These are phyloP conservation scores for Penicillium tannophilum DNA, from an alignment of 495 filamentous ascomycete genomes.

Conservation along the genomic window DNA sequence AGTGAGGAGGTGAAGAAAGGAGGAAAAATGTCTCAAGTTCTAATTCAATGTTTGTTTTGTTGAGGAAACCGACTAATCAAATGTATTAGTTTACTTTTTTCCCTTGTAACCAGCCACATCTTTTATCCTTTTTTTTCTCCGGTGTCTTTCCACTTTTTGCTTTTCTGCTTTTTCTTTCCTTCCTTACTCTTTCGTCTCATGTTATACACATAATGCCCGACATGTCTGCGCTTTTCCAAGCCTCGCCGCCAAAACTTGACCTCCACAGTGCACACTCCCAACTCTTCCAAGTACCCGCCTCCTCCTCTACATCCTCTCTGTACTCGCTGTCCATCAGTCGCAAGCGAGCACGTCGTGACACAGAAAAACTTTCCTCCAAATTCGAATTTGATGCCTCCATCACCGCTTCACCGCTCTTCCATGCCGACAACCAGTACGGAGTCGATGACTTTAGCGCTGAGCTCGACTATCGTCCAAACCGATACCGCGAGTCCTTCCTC, in stretches of 20 bases:
- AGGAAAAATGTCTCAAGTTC: background rate
- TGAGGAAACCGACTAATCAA: background rate
- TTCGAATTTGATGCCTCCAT: slow-evolving; percentile 27
- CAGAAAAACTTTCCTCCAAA: slow-evolving; percentile 30
- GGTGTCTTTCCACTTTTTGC: slow-evolving; percentile 11
- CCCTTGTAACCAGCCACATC: background rate
- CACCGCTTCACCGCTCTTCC: slow-evolving; percentile 52
- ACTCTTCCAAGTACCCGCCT: slow-evolving; percentile 70
- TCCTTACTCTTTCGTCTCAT: slow-evolving; percentile 7
- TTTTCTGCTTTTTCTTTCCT: slow-evolving; percentile 1
- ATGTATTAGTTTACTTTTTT: slow-evolving; percentile 3
- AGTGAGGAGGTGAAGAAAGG: background rate
- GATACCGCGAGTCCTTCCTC: slow-evolving; percentile 46
- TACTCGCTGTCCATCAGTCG: slow-evolving; percentile 60
- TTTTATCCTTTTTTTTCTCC: background rate
- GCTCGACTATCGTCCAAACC: slow-evolving; percentile 48
- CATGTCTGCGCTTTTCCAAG: slow-evolving; percentile 53
- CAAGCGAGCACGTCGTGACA: slow-evolving; percentile 45
- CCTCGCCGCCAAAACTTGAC: slow-evolving; percentile 56
- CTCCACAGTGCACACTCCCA: slow-evolving; percentile 56
- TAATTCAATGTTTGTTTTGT: background rate
- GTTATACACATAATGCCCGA: slow-evolving; percentile 27
- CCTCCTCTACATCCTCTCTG: slow-evolving; percentile 62
- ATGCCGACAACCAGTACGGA: slow-evolving; percentile 58
- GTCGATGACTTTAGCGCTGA: slow-evolving; percentile 52